Evolutionary conservation across 148 eudicot genomes (phyloP), one percentile per base, ranked within the genome.

Genomic region (Spergularia bocconei): DNA sequence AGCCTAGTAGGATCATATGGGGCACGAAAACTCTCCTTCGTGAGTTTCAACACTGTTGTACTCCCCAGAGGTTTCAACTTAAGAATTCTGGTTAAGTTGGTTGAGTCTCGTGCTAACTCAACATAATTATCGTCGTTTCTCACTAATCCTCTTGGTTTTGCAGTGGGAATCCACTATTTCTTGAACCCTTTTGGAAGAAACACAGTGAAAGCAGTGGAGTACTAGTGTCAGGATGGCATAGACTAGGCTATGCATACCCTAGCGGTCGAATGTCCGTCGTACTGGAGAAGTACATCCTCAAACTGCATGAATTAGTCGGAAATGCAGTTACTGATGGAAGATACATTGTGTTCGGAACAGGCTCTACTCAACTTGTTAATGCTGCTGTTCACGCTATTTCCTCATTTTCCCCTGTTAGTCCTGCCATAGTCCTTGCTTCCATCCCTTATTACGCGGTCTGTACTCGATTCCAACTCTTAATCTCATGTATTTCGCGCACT

Each of bases 301-400:
- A 74, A 72, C 7, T 92, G 8, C 97, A 92, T 59, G 64, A 76
- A 11, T 62, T 83, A 7, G 86, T 75, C 38, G 85, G 84, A 29
- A 90, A 92, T 60, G 94, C 92, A 59, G 63, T 84, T 23, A 87
- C 92, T 19, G 48, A 83, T 2, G 92, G 86, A 56, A 88, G 67
- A 61, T 76, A 81, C 82, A 67, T 90, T 39, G 60, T 92, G 7
- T 87, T 88, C 29, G 97, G 97, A 17, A 78, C 74, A 1, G 94
- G 97, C 16, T 88, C 94, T 15, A 83, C 88, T 11, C 92, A 88
- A 66, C 90, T 92, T 19, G 73, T 88, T 9, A 79, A 63, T 67
- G 97, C 94, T 20, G 97, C 94, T 25, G 92, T 92, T 29, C 82
- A 82, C 65, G 89, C 92, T 63, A 87, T 90, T 39, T 87, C 97